Conservation (phyloP, 139 green algal species). For the Tetradesmus obliquus region DNA sequence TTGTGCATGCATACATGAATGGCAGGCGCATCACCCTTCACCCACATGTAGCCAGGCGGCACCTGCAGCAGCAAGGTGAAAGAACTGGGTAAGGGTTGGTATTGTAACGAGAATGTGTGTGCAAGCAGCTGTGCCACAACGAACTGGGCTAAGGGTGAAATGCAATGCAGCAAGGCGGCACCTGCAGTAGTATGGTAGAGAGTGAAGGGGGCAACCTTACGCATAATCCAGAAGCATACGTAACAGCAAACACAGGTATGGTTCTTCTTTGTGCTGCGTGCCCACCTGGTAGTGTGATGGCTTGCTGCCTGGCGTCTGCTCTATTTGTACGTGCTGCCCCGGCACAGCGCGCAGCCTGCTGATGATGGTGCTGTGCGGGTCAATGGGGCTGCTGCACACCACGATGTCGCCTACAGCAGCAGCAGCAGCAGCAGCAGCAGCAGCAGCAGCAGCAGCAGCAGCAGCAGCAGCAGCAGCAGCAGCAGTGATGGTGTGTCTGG, state of each 20-base stretch:
- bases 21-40: constrained; percentile 1
- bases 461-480: too few species aligned
- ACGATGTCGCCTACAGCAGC: neutral
- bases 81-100: too few species aligned
- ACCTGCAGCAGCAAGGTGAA: neutral
- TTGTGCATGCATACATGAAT: too few species aligned
- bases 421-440: neutral
- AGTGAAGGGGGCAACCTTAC: too few species aligned
- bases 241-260: too few species aligned
- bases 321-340: neutral
- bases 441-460: neutral
- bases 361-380: neutral
- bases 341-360: constrained; percentile 2
- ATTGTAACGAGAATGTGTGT: too few species aligned
- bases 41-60: neutral
- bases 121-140: too few species aligned
- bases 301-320: constrained; percentile 1
- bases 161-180: too few species aligned
- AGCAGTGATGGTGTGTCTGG: too few species aligned
- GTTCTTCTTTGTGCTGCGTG: too few species aligned
- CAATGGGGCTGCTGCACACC: constrained; percentile 7
- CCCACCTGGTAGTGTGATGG: neutral
- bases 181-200: too few species aligned
- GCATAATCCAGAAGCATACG: neutral
- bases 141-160: too few species aligned